These are phyloP conservation scores for Dactylellina cionopaga DNA, from an alignment of 2,329 filamentous ascomycete species.

Conservation along the genomic window DNA sequence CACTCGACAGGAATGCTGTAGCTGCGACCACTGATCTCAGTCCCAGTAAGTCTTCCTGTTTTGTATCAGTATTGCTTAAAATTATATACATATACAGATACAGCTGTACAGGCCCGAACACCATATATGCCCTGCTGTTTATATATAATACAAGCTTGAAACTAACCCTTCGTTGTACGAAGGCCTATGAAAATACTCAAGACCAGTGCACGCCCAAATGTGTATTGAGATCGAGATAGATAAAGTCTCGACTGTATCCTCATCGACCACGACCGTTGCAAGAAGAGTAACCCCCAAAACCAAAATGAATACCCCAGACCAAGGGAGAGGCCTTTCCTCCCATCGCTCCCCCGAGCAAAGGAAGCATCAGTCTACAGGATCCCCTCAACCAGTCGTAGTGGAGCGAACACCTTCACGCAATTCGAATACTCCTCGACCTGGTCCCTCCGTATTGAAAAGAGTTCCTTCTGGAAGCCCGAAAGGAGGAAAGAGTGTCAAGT, in stretches of 20 bases:
- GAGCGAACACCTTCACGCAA: slow-evolving; percentile 37
- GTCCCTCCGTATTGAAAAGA: slow-evolving; percentile 41
- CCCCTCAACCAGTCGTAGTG: slow-evolving; percentile 35
- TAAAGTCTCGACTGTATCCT: slow-evolving; percentile 49
- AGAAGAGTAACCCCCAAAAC: slow-evolving; percentile 39
- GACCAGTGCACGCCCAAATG: slow-evolving; percentile 26
- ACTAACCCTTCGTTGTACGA: neutral
- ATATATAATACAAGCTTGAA: no score
- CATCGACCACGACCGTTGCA: slow-evolving; percentile 43
- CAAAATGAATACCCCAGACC: slow-evolving; percentile 43
- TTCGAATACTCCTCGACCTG: slow-evolving; percentile 20
- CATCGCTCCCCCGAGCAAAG: slow-evolving; percentile 40
- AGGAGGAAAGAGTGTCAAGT: slow-evolving; percentile 48
- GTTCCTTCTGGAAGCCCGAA: slow-evolving; percentile 41
- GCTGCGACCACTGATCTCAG: neutral
- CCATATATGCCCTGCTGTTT: slow-evolving; percentile 10
- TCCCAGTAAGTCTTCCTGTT: slow-evolving; percentile 14
- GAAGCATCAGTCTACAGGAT: slow-evolving; percentile 9
- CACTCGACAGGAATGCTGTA: neutral
- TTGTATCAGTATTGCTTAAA: neutral
- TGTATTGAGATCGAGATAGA: slow-evolving; percentile 52
- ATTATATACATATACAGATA: slow-evolving; percentile 6
- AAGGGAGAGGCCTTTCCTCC: slow-evolving; percentile 27
- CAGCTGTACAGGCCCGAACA: no score
- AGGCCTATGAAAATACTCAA: slow-evolving; percentile 28